Conservation (phyloP, 2,329 filamentous ascomycete species). For the Beauveria pseudobassiana region DNA sequence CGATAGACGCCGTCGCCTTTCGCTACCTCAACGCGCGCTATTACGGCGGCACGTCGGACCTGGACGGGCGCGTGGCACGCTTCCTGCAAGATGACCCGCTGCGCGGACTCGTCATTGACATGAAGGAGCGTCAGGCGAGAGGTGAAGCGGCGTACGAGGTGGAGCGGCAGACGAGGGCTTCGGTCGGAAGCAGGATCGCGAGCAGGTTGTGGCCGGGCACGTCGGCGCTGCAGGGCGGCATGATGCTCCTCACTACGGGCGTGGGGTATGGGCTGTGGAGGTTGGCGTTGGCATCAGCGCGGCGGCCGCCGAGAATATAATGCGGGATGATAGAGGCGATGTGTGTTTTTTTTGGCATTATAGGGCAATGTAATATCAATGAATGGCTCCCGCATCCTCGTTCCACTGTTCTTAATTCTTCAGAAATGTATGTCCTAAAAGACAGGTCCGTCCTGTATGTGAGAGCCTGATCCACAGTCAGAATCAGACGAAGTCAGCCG, state of each 20-base stretch:
- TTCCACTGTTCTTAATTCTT: no score
- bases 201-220: background rate
- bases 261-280: constrained; percentile 7
- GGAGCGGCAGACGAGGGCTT: background rate
- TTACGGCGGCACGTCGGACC: constrained; percentile 2
- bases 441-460: constrained; percentile 1
- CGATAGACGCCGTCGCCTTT: constrained; percentile 9
- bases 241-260: constrained; percentile 4
- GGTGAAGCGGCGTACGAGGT: background rate
- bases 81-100: constrained; percentile 2
- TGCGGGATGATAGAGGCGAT: no score
- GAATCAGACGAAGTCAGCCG: constrained; percentile 6
- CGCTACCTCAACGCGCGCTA: constrained; percentile 20
- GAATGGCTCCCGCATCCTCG: background rate
- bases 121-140: constrained; percentile 3
- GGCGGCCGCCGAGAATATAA: constrained; percentile 4
- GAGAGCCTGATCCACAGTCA: constrained; percentile 6
- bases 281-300: constrained; percentile 2
- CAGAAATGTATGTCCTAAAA: no score
- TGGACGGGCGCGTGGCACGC: background rate
- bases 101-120: background rate
- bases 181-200: background rate
- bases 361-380: background rate
- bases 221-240: constrained; percentile 1
- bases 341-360: background rate